Percentiles rank a stretch among this genome's conserved stretches.
Conservation (phyloP, 306 rosid genomes). For the Malus orientalis region DNA sequence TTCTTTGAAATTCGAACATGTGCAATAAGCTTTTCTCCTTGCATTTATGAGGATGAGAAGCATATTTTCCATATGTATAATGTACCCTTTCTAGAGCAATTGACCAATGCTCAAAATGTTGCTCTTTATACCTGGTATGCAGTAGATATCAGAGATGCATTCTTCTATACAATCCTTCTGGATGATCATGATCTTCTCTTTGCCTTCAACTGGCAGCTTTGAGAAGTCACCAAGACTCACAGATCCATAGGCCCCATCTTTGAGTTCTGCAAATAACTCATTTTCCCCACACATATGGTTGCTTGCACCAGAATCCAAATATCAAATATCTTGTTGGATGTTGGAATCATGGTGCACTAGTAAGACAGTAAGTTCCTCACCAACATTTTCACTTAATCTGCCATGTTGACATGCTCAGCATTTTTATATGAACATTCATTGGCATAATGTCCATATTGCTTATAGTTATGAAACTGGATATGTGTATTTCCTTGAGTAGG, state of each 20-base stretch:
- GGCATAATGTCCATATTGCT: no score
- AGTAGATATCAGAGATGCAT: constrained; percentile 2
- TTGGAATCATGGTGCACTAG: background rate
- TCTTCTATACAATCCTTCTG: background rate
- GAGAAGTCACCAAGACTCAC: background rate
- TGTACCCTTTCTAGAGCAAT: background rate
- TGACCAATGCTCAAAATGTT: background rate
- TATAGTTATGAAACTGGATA: no score
- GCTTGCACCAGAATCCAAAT: background rate
- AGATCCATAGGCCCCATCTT: background rate
- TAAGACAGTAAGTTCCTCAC: no score
- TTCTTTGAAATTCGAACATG: background rate
- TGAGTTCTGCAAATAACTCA: background rate
- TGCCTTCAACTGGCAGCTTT: no score
- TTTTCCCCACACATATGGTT: background rate
- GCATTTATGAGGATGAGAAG: background rate
- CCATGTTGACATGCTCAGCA: no score
- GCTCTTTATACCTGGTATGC: background rate
- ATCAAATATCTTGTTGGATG: background rate
- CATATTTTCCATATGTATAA: background rate
- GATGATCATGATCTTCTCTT: background rate
- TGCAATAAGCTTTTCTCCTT: background rate
- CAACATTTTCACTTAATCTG: no score
- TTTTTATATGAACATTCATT: no score
- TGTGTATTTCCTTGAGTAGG: no score